Conservation (phyloP, 176 grass and related monocot species). For the Musa acuminata region DNA sequence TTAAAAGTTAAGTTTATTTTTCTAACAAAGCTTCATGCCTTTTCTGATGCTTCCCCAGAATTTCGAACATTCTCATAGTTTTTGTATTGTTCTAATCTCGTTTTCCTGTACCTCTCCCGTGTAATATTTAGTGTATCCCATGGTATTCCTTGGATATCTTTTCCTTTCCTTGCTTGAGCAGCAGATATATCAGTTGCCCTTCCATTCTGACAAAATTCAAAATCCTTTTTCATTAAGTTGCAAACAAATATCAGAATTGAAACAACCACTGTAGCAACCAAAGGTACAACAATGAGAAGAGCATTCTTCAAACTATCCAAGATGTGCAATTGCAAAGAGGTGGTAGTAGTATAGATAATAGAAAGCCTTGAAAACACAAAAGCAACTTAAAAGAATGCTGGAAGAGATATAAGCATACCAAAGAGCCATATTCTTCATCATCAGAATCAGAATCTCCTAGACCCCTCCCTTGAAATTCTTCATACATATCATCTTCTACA, state of each 20-base stretch:
- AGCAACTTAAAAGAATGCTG: too few relatives aligned
- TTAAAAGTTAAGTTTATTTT: background rate
- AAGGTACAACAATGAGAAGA: background rate
- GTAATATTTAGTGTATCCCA: constrained; percentile 60
- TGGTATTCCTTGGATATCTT: constrained; percentile 94
- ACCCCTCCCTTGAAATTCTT: constrained; percentile 43
- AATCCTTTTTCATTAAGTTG: constrained; percentile 15
- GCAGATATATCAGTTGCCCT: constrained; percentile 64
- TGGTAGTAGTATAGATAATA: background rate
- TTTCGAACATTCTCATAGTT: constrained; percentile 82
- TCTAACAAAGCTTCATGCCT: constrained; percentile 26
- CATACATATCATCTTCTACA: constrained; percentile 51
- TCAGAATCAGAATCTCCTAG: constrained; percentile 65
- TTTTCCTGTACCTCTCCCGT: constrained; percentile 70
- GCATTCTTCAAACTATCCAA: background rate
- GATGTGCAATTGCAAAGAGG: background rate
- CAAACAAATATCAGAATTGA: background rate
- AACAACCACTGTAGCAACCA: constrained; percentile 8
- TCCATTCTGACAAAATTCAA: constrained; percentile 34
- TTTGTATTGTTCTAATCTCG: constrained; percentile 91
- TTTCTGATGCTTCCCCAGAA: constrained; percentile 72
- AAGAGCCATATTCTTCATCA: constrained; percentile 44
- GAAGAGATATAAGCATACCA: constrained; percentile 28
- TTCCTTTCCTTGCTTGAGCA: constrained; percentile 73
- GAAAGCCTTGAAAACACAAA: too few relatives aligned